Conservation (phyloP, 2,329 filamentous ascomycete species). For the Pseudocercospora macadamiae region DNA sequence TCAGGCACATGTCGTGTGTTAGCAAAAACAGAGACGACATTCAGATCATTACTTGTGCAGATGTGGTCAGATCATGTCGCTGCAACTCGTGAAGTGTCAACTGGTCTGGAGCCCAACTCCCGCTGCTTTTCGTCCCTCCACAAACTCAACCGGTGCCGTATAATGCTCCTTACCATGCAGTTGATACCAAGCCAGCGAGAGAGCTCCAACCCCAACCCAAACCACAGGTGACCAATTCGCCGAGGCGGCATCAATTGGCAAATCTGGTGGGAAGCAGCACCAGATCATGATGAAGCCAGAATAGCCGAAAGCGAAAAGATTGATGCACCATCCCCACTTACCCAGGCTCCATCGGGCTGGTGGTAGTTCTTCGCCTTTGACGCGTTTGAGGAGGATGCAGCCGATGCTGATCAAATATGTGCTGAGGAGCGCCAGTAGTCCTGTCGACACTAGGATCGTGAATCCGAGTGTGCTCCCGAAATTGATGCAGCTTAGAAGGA, state of each 20-base stretch:
- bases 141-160: constrained; percentile 7
- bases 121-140: constrained; percentile 1
- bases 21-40: no score
- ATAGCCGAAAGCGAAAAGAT: constrained; percentile 17
- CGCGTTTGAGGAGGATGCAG: constrained; percentile 25
- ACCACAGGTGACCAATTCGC: constrained; percentile 4
- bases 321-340: constrained; percentile 34
- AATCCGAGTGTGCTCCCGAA: constrained; percentile 46
- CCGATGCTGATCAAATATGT: constrained; percentile 29
- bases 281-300: neutral
- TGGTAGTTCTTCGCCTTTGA: constrained; percentile 28
- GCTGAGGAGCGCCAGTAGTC: constrained; percentile 27
- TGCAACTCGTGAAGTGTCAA: no score
- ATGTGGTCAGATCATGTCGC: no score
- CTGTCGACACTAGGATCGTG: constrained; percentile 47
- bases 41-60: no score
- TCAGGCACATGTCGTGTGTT: no score
- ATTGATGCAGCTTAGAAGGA: constrained; percentile 40
- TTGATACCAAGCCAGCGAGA: neutral
- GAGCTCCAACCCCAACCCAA: neutral
- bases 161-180: neutral
- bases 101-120: neutral
- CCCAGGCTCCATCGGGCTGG: constrained; percentile 28
- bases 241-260: neutral
- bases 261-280: constrained; percentile 6